Percentiles rank a stretch among this genome's conserved stretches.
Conservation (phyloP, 345 rosid genomes). For the Aquilaria sinensis region DNA sequence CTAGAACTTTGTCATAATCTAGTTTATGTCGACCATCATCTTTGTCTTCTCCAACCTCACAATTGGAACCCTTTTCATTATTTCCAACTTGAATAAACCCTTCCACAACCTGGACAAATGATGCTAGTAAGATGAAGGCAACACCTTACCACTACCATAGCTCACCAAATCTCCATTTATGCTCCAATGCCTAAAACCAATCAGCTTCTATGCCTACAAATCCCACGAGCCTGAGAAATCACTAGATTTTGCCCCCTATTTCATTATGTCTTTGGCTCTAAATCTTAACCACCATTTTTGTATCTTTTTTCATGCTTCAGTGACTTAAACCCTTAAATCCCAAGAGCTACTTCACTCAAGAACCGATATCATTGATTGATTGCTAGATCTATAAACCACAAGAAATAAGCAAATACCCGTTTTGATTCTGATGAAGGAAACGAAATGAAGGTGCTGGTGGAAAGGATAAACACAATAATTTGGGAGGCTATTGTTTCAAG, state of each 20-base stretch:
- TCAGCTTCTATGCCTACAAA: slow-evolving; percentile 37
- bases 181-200: slow-evolving; percentile 63
- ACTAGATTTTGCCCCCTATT: slow-evolving; percentile 31
- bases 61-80: slow-evolving; percentile 63
- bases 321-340: slow-evolving; percentile 60
- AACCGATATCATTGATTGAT: slow-evolving; percentile 19
- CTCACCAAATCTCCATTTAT: slow-evolving; percentile 60
- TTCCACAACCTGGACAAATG: slow-evolving; percentile 10
- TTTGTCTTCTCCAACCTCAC: slow-evolving; percentile 64
- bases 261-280: slow-evolving; percentile 21
- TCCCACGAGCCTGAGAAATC: slow-evolving; percentile 34
- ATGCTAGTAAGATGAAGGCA: slow-evolving; percentile 3
- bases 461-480: slow-evolving; percentile 22
- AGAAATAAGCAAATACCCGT: slow-evolving; percentile 1
- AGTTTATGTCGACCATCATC: slow-evolving; percentile 71
- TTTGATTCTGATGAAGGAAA: not conserved
- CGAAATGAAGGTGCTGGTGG: slow-evolving; percentile 10
- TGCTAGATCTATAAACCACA: slow-evolving; percentile 2
- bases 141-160: not conserved
- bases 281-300: slow-evolving; percentile 3
- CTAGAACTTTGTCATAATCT: slow-evolving; percentile 60
- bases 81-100: slow-evolving; percentile 39
- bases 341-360: slow-evolving; percentile 44
- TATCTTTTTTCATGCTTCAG: slow-evolving; percentile 68
- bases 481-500: slow-evolving; percentile 4